These are phyloP conservation scores for Pyrrhoderma lamaoense DNA, from an alignment of 1,284 basidiomycete genomes.

Conservation along the genomic window DNA sequence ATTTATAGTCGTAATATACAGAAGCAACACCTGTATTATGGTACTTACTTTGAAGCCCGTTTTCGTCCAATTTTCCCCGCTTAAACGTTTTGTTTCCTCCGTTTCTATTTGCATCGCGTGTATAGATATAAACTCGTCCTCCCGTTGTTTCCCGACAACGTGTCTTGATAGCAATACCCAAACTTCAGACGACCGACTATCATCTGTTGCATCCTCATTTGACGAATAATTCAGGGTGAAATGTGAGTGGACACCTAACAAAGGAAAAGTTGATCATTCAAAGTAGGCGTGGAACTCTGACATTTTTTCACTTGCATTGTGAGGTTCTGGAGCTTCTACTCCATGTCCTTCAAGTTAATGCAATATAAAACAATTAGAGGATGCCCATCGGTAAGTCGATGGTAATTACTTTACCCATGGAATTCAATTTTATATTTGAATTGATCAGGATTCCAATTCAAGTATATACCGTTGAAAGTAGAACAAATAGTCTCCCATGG, in stretches of 20 bases:
- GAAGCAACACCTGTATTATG: slow-evolving; percentile 12
- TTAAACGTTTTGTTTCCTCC: slow-evolving; percentile 33
- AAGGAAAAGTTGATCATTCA: neutral
- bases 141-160: slow-evolving; percentile 46
- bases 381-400: neutral
- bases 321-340: neutral
- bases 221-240: neutral
- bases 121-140: slow-evolving; percentile 67
- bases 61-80: slow-evolving; percentile 9
- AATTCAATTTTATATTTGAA: slow-evolving; percentile 48
- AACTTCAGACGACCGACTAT: slow-evolving; percentile 39
- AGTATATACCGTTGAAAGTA: slow-evolving; percentile 75
- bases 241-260: slow-evolving; percentile 3
- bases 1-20: slow-evolving; percentile 1
- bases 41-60: slow-evolving; percentile 29
- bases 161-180: slow-evolving; percentile 84
- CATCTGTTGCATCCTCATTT: slow-evolving; percentile 8
- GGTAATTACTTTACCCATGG: slow-evolving; percentile 49
- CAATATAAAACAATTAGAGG: neutral
- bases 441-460: slow-evolving; percentile 79
- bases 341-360: no score
- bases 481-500: slow-evolving; percentile 21
- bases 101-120: slow-evolving; percentile 32
- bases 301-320: neutral
- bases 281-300: neutral